Evolutionary conservation across 768 basidiomycete genomes (phyloP).

Genomic region (Crassisporium funariophilum): DNA sequence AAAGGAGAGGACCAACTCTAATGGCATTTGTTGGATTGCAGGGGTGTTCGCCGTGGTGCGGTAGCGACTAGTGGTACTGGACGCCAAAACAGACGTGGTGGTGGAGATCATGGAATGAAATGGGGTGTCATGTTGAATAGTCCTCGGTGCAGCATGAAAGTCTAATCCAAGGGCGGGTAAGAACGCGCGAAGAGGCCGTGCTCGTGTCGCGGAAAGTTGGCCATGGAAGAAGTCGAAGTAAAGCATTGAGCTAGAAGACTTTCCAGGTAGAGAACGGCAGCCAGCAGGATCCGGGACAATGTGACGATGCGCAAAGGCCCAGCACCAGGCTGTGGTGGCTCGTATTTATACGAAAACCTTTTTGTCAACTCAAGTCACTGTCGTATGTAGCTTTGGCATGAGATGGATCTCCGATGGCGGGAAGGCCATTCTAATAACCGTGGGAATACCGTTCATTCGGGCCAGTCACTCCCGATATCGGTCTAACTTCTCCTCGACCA

Average conservation of each 20-base stretch:
- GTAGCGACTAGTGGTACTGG: constrained; percentile 20
- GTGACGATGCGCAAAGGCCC: constrained; percentile 13
- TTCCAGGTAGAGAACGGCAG: constrained; percentile 10
- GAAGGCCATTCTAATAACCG: not conserved
- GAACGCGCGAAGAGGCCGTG: constrained; percentile 21
- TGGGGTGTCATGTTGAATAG: constrained; percentile 38
- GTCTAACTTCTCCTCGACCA: too few relatives aligned
- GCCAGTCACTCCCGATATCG: not conserved
- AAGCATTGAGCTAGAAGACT: constrained; percentile 25
- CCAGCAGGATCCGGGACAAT: too few relatives aligned
- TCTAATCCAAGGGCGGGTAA: constrained; percentile 18
- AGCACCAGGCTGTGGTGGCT: constrained; percentile 15
- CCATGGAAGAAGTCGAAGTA: constrained; percentile 33
- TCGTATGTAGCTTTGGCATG: too few relatives aligned
- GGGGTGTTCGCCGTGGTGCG: constrained; percentile 4
- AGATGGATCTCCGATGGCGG: too few relatives aligned
- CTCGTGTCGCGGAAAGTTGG: constrained; percentile 26
- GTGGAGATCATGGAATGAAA: constrained; percentile 37
- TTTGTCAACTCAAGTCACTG: too few relatives aligned
- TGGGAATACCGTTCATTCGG: not conserved
- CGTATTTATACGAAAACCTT: constrained; percentile 1
- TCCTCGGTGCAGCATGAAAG: constrained; percentile 30
- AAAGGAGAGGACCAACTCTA: constrained; percentile 65
- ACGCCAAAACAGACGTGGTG: constrained; percentile 22
- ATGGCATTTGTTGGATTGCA: constrained; percentile 43